Evolutionary conservation across 164 flowering plant species (phyloP).

Genomic region (Tetracentron sinense): DNA sequence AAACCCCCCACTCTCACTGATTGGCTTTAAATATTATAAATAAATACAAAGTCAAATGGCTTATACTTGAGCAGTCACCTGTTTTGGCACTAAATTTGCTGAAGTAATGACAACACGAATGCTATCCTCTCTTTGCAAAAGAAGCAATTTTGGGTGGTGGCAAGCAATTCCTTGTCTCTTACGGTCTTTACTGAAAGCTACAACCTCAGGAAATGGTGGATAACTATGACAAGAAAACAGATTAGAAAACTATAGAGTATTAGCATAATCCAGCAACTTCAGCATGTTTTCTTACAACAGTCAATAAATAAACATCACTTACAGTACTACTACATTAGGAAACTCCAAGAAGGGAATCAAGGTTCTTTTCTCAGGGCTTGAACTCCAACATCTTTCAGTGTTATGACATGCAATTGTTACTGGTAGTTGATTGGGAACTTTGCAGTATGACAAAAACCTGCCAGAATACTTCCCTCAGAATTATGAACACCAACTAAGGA

Average conservation of each 20-base stretch:
- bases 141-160: constrained; percentile 89
- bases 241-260: constrained; percentile 5
- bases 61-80: constrained; percentile 41
- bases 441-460: constrained; percentile 77
- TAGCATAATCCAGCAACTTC: background rate
- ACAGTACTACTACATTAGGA: constrained; percentile 77
- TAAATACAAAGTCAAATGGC: background rate
- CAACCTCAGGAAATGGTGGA: constrained; percentile 82
- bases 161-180: constrained; percentile 81
- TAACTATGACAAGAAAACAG: constrained; percentile 33
- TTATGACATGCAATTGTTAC: constrained; percentile 82
- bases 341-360: constrained; percentile 54
- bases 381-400: constrained; percentile 79
- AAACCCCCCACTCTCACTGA: too few relatives aligned
- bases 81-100: constrained; percentile 79
- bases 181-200: constrained; percentile 75
- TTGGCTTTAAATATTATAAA: too few relatives aligned
- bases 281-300: background rate
- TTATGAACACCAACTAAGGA: background rate
- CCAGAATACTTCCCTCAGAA: constrained; percentile 2
- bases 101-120: constrained; percentile 77
- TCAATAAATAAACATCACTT: constrained; percentile 26
- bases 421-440: constrained; percentile 68
- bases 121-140: constrained; percentile 68
- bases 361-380: constrained; percentile 51